These are phyloP conservation scores for Ophiorrhiza pumila DNA, from an alignment of 257 asterid species.

Conservation along the genomic window DNA sequence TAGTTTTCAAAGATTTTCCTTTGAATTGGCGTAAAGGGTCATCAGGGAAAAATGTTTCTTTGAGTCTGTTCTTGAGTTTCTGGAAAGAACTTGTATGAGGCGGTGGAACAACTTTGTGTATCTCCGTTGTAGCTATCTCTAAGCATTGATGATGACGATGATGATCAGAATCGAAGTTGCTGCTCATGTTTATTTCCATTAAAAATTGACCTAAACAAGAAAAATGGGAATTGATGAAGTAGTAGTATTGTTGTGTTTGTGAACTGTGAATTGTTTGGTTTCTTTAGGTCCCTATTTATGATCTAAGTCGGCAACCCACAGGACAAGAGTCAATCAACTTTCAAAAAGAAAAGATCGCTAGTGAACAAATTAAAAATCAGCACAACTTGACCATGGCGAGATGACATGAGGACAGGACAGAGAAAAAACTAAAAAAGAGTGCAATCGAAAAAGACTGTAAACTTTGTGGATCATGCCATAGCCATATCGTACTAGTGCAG, in stretches of 20 bases:
- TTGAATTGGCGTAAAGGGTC: slow-evolving; percentile 81
- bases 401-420: no score
- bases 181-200: slow-evolving; percentile 31
- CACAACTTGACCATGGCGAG: slow-evolving; percentile 4
- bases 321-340: slow-evolving; percentile 30
- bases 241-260: no score
- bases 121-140: slow-evolving; percentile 42
- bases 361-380: slow-evolving; percentile 25
- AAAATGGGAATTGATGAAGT: no score
- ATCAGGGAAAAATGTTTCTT: slow-evolving; percentile 79
- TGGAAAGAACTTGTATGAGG: slow-evolving; percentile 51
- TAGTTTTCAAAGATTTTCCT: slow-evolving; percentile 42
- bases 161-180: slow-evolving; percentile 14
- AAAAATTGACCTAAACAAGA: no score
- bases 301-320: neutral
- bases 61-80: slow-evolving; percentile 53
- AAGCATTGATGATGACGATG: slow-evolving; percentile 11
- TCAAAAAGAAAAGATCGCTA: slow-evolving; percentile 27
- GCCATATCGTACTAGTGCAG: neutral
- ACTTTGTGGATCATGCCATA: no score
- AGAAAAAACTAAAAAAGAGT: no score
- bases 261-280: no score
- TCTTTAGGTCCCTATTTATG: slow-evolving; percentile 17
- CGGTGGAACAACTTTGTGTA: slow-evolving; percentile 63
- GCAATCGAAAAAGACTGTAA: no score